Base-by-base conservation (phyloP, 495 filamentous ascomycete species). In the Aspergillus baeticus region DNA sequence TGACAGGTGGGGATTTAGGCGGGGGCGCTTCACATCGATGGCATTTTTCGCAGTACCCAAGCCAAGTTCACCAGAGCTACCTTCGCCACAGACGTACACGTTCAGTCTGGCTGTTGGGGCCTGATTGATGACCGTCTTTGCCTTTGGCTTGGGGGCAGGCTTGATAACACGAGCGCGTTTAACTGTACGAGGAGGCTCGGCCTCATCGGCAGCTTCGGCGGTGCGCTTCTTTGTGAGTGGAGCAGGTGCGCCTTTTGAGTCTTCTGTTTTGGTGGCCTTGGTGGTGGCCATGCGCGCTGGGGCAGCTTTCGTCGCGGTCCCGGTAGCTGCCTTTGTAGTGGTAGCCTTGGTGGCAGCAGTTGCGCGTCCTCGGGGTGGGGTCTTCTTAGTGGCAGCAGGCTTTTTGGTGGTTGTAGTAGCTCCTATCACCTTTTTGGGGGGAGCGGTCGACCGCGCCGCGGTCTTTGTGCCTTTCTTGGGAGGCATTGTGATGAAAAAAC, bases 41-140 rank as follows among this genome's bases (percentile, higher is more conserved):
- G 79, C 77, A 37, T 79, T 83, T 59, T 83, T 84, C 14, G 73
- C 72, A 7, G 81, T 70, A 29, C 86, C 86, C 18, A 89, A 75
- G 34, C 86, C 86, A 42, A 90, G 80, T 63, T 90, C 87, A 54
- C 84, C 84, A 21, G 79, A 80, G 60, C 81, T 81, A 44, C 86
- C 87, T 61, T 87, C 86, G 34, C 87, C 87, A 52, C 80, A 88
- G 54, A 88, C 85, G 59, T 78, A 88, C 34, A 88, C 82, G 61
- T 88, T 80, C 33, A 87, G 73, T n/a, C 72, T 71, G 17, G 68
- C 64, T 13, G 63, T 78, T 5, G 76, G 76, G 5, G 72, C 72
- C 29, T 74, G 45, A 46, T 80, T 80, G 46, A 80, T 74, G 54
- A 74, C 62, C 18, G 70, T 62, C 59, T 73, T 73, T 5, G 60